Percentiles rank a stretch among this genome's conserved stretches.
Conservation (phyloP, 495 filamentous ascomycete species). For the Aspergillus steynii region DNA sequence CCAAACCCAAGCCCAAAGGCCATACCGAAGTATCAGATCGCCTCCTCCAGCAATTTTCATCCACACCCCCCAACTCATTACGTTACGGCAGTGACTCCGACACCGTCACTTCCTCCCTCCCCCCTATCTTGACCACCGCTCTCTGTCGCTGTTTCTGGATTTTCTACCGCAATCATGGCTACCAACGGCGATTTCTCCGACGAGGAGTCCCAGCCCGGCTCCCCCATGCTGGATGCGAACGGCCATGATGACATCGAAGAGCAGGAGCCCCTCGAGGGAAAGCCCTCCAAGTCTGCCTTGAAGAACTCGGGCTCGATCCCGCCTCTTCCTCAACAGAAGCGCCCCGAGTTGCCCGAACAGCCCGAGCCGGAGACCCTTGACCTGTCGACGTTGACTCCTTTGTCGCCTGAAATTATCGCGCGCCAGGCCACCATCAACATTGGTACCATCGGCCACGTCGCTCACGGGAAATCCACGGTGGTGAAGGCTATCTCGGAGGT, state of each 20-base stretch:
- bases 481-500: conserved; percentile 99
- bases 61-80: conserved; percentile 13
- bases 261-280: conserved; percentile 49
- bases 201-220: conserved; percentile 59
- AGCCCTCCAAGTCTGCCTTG: conserved; percentile 64
- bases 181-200: conserved; percentile 65
- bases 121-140: conserved; percentile 2
- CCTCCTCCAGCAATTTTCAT: conserved; percentile 47
- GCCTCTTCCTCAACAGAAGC: conserved; percentile 45
- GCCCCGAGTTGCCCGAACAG: conserved; percentile 77
- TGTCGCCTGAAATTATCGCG: conserved; percentile 94
- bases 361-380: conserved; percentile 86
- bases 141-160: conserved; percentile 23
- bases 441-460: conserved; percentile 97
- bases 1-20: conserved; percentile 19
- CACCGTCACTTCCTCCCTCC: conserved; percentile 13
- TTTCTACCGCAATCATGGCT: conserved; percentile 55
- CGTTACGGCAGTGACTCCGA: conserved; percentile 13
- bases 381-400: conserved; percentile 70
- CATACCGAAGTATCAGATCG: conserved; percentile 36
- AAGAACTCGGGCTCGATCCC: conserved; percentile 53
- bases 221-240: conserved; percentile 57
- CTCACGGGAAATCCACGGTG: conserved; percentile 96
- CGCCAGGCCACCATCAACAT: conserved; percentile 99
- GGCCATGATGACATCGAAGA: conserved; percentile 56